phyloP scores from a whole-genome alignment of 768 basidiomycete genomes.

The Pleurotus cornucopiae region DNA sequence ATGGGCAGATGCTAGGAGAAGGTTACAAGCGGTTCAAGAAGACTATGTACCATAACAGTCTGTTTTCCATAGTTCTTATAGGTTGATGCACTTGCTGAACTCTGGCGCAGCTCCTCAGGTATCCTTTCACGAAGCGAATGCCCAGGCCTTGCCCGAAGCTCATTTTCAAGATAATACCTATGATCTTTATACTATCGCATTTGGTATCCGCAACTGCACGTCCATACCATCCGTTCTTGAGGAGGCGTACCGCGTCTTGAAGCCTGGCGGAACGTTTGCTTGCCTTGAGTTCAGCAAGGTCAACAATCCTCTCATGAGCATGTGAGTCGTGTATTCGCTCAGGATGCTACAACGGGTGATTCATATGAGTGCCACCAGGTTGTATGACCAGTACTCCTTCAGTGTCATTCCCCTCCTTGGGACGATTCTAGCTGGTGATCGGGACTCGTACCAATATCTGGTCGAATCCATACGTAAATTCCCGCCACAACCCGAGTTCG shows the following conservation, averaged over 20 bases:
- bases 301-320: conserved; percentile 77
- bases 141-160: conserved; percentile 66
- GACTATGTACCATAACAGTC: conserved; percentile 98
- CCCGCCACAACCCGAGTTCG: conserved; percentile 84
- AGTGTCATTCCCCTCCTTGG: conserved; percentile 91
- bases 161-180: conserved; percentile 80
- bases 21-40: conserved; percentile 87
- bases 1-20: conserved; percentile 91
- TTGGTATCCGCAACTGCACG: conserved; percentile 97
- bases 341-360: not conserved
- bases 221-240: conserved; percentile 81
- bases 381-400: conserved; percentile 96
- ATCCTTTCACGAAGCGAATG: conserved; percentile 90
- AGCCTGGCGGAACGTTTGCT: conserved; percentile 93
- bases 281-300: conserved; percentile 97
- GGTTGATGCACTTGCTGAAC: conserved; percentile 9
- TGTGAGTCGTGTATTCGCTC: conserved; percentile 48
- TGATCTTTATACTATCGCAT: conserved; percentile 97
- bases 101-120: conserved; percentile 75
- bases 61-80: conserved; percentile 19
- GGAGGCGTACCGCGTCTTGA: conserved; percentile 91
- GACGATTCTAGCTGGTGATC: conserved; percentile 93
- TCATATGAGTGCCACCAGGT: conserved; percentile 35
- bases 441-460: conserved; percentile 94
- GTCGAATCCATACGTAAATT: conserved; percentile 96